phyloP scores from a whole-genome alignment of 768 basidiomycete genomes.

The Podaxis carcinomalis region DNA sequence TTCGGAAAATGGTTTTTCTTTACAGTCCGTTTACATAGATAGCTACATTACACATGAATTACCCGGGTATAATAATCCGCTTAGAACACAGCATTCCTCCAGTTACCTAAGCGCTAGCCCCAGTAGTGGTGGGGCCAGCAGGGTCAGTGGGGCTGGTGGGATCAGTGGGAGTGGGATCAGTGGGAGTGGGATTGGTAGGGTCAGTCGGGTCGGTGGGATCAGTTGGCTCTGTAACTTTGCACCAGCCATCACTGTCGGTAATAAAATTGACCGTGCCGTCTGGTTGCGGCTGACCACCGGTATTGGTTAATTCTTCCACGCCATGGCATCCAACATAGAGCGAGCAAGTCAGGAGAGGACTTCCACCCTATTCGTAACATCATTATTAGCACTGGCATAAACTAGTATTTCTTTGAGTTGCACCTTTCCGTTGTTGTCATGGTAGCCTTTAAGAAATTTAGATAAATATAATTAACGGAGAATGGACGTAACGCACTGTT shows the following conservation, averaged over 20 bases:
- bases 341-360: conserved; percentile 41
- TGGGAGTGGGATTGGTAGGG: neutral
- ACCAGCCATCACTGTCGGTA: conserved; percentile 38
- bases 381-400: neutral
- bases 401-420: too few relatives aligned
- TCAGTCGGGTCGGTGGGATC: neutral
- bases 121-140: neutral
- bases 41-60: neutral
- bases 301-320: conserved; percentile 32
- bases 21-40: too few relatives aligned
- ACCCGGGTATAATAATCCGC: neutral
- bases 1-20: too few relatives aligned
- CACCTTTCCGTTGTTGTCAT: conserved; percentile 45
- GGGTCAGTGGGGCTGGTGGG: neutral
- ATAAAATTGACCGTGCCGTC: conserved; percentile 39
- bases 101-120: neutral
- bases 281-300: conserved; percentile 40
- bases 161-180: neutral
- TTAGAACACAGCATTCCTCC: neutral
- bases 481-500: conserved; percentile 30
- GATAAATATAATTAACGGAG: neutral
- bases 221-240: conserved; percentile 22
- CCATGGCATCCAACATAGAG: conserved; percentile 35
- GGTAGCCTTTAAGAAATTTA: conserved; percentile 27
- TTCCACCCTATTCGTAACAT: conserved; percentile 27